Percentiles rank a stretch among this genome's conserved stretches.
Conservation (phyloP, 345 rosid species). For the Ceriops tagal region DNA sequence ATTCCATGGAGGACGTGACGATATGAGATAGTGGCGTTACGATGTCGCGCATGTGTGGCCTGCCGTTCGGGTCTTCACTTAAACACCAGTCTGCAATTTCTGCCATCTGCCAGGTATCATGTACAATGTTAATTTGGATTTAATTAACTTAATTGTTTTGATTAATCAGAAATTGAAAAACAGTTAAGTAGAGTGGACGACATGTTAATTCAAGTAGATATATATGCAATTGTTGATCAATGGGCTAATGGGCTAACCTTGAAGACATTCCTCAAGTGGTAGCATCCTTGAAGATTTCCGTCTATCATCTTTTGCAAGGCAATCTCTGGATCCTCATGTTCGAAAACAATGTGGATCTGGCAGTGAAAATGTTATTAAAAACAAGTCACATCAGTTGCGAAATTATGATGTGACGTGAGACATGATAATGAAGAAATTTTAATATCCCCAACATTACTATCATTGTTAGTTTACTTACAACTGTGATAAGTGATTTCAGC, state of each 20-base stretch:
- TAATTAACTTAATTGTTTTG: no score
- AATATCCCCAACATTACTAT: no score
- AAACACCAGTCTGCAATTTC: constrained; percentile 51
- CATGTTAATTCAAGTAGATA: not conserved
- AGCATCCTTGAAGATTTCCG: constrained; percentile 51
- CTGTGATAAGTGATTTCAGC: constrained; percentile 44
- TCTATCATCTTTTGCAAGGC: constrained; percentile 46
- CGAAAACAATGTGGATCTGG: constrained; percentile 42
- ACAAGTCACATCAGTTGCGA: no score
- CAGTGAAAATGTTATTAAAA: no score
- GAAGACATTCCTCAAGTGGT: constrained; percentile 45
- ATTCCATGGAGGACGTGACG: constrained; percentile 40
- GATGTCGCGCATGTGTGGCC: constrained; percentile 60
- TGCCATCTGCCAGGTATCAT: constrained; percentile 41
- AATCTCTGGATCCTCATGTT: constrained; percentile 35
- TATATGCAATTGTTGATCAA: not conserved
- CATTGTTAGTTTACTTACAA: constrained; percentile 27
- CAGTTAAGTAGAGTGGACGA: no score
- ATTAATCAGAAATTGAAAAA: no score
- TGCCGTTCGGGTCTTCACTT: constrained; percentile 39
- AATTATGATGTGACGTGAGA: no score
- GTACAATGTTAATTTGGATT: not conserved
- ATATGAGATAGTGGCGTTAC: constrained; percentile 38
- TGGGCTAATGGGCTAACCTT: constrained; percentile 38
- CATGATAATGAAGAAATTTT: no score